Conservation (phyloP, 1,284 basidiomycete genomes). For the Cutaneotrichosporon mucoides region DNA sequence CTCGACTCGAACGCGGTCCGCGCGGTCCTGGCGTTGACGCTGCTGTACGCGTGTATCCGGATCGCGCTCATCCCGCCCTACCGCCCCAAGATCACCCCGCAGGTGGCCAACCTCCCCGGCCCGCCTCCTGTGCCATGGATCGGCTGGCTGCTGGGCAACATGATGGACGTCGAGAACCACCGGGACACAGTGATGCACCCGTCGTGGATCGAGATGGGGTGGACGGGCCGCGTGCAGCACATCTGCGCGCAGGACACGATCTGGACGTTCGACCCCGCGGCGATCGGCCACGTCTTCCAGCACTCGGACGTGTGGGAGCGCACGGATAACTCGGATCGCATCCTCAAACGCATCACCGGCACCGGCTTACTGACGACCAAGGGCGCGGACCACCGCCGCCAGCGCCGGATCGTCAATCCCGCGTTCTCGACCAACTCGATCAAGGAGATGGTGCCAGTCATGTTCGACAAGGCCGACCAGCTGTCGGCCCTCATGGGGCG, state of each 20-base stretch:
- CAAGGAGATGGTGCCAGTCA: conserved; percentile 52
- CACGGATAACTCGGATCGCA: conserved; percentile 59
- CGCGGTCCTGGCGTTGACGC: not conserved
- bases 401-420: conserved; percentile 51
- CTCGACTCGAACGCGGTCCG: not conserved
- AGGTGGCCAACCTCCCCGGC: conserved; percentile 14
- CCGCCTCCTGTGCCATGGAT: conserved; percentile 1
- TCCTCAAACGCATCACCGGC: conserved; percentile 51
- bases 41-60: not conserved
- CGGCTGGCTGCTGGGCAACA: conserved; percentile 7
- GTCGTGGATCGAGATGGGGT: conserved; percentile 11
- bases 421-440: conserved; percentile 42
- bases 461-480: conserved; percentile 60
- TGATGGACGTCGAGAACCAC: not conserved
- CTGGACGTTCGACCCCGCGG: conserved; percentile 60
- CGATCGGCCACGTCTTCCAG: conserved; percentile 60
- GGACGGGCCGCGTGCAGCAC: conserved; percentile 25
- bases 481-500: conserved; percentile 36
- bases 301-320: conserved; percentile 64
- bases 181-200: conserved; percentile 8
- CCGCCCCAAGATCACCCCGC: not conserved
- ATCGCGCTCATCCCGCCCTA: not conserved
- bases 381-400: conserved; percentile 54
- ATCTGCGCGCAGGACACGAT: conserved; percentile 50
- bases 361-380: conserved; percentile 40